phyloP scores from a whole-genome alignment of 257 asterid species.

The Solanum megistacrolobum region DNA sequence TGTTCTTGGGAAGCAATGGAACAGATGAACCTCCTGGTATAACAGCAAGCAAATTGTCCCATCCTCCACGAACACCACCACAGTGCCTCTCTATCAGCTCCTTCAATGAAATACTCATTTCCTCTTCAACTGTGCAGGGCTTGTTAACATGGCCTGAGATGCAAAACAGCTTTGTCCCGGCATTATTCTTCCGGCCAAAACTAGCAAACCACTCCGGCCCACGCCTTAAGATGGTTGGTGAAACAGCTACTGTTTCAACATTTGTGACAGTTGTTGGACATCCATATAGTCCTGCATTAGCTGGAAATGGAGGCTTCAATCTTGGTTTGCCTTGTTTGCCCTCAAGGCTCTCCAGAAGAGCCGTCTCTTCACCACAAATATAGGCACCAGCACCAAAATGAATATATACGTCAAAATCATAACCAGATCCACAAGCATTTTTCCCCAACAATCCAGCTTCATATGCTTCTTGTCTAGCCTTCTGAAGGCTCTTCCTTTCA shows the following conservation, averaged over 20 bases:
- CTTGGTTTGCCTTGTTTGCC: slow-evolving; percentile 99
- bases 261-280: slow-evolving; percentile 97
- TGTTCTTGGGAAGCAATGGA: slow-evolving; percentile 67
- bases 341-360: slow-evolving; percentile 98
- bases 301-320: slow-evolving; percentile 98
- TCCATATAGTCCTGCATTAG: slow-evolving; percentile 92
- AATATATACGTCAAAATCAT: slow-evolving; percentile 90
- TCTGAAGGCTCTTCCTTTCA: slow-evolving; percentile 76
- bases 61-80: slow-evolving; percentile 98
- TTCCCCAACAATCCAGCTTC: slow-evolving; percentile 82
- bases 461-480: slow-evolving; percentile 89
- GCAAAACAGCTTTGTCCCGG: slow-evolving; percentile 89
- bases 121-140: slow-evolving; percentile 99
- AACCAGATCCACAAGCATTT: slow-evolving; percentile 97
- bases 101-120: slow-evolving; percentile 90
- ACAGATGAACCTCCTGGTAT: slow-evolving; percentile 98
- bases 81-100: slow-evolving; percentile 93
- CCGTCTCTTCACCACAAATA: slow-evolving; percentile 98
- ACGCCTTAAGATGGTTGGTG: slow-evolving; percentile 93
- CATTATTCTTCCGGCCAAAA: slow-evolving; percentile 91
- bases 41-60: slow-evolving; percentile 93
- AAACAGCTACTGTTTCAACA: slow-evolving; percentile 96
- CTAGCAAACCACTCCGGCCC: slow-evolving; percentile 99
- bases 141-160: slow-evolving; percentile 96
- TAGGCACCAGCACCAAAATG: slow-evolving; percentile 98